Percentiles rank a stretch among this genome's conserved stretches.
Conservation (phyloP, 345 rosid species). For the Eucalyptus curtisii region DNA sequence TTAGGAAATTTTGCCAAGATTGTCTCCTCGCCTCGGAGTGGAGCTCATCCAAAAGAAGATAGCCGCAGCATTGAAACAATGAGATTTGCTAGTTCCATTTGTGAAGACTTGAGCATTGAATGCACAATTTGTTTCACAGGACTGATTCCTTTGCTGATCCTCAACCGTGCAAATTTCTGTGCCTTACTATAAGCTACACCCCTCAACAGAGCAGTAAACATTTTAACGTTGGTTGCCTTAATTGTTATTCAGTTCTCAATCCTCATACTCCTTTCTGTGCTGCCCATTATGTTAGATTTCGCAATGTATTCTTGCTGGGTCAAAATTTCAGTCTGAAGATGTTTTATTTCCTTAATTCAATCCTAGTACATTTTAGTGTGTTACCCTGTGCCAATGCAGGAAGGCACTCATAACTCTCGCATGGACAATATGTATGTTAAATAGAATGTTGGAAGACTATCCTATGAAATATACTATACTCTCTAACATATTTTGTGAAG, state of each 20-base stretch:
- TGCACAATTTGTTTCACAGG: not conserved
- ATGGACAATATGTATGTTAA: not conserved
- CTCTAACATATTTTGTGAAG: not conserved
- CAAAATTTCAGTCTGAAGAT: not conserved
- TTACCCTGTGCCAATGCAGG: not conserved
- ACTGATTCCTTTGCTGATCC: not conserved
- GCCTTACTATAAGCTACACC: not conserved
- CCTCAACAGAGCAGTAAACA: not conserved
- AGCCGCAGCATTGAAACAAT: slow-evolving; percentile 47
- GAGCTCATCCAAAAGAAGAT: slow-evolving; percentile 72
- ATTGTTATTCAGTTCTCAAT: not conserved
- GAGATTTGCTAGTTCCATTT: not conserved
- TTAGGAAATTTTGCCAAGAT: slow-evolving; percentile 54
- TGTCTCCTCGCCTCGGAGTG: slow-evolving; percentile 64
- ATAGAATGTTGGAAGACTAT: not conserved
- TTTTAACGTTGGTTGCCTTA: not conserved
- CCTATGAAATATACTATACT: not conserved
- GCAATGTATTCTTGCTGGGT: not conserved
- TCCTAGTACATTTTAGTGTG: not conserved
- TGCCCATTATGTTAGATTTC: not conserved
- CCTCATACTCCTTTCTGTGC: not conserved
- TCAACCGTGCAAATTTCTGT: not conserved
- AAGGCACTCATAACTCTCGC: not conserved
- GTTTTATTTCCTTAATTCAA: not conserved
- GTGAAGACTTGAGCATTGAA: not conserved